Evolutionary conservation across 306 rosid species (phyloP).

Genomic region (Quillaja saponaria): DNA sequence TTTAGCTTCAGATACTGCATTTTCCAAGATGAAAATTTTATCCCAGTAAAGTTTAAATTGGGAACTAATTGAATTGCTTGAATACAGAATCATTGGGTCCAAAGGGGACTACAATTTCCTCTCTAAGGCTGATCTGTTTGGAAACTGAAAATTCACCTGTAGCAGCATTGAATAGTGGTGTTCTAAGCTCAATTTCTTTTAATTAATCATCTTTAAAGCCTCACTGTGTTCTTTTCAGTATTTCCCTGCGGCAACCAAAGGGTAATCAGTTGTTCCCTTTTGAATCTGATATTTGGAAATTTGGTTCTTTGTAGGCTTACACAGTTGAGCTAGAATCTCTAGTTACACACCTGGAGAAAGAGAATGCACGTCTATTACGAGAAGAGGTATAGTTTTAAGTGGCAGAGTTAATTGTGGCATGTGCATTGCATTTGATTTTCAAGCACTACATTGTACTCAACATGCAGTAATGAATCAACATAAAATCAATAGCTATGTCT

Average conservation of each 20-base stretch:
- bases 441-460: background rate
- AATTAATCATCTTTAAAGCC: background rate
- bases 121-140: conserved; percentile 3
- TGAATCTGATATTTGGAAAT: conserved; percentile 2
- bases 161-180: background rate
- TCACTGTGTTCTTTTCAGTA: background rate
- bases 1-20: no score
- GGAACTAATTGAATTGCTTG: background rate
- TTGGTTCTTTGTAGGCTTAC: conserved; percentile 61
- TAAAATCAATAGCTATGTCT: no score
- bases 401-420: background rate
- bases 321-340: conserved; percentile 71
- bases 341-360: conserved; percentile 72
- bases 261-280: background rate
- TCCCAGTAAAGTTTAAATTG: no score
- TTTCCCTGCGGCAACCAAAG: background rate
- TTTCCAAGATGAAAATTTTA: no score
- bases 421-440: background rate
- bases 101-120: background rate
- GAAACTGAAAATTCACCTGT: background rate
- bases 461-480: background rate
- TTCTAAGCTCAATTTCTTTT: background rate
- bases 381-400: conserved; percentile 56
- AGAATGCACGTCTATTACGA: conserved; percentile 52
- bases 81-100: background rate